phyloP scores from a whole-genome alignment of 352 stramenopile genomes.

The Saprolegnia parasitica region DNA sequence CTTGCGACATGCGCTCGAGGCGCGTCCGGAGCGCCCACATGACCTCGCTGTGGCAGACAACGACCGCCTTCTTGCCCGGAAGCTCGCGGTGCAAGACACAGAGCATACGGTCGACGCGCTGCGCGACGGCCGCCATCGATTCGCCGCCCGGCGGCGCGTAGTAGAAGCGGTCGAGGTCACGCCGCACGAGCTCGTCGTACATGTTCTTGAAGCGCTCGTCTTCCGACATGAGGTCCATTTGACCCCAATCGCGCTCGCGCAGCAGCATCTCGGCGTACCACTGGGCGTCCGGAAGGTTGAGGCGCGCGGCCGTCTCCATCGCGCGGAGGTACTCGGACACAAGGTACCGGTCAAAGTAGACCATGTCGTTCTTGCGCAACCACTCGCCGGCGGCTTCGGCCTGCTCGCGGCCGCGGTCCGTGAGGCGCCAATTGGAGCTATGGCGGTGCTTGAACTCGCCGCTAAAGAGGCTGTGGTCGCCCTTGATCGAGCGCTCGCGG shows the following conservation, averaged over 20 bases:
- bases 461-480: conserved; percentile 80
- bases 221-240: conserved; percentile 88
- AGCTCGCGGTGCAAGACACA: conserved; percentile 77
- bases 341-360: conserved; percentile 79
- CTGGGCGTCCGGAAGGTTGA: conserved; percentile 61
- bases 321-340: conserved; percentile 84
- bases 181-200: conserved; percentile 77
- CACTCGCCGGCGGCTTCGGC: conserved; percentile 71
- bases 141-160: conserved; percentile 79
- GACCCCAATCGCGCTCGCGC: conserved; percentile 82
- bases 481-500: conserved; percentile 69
- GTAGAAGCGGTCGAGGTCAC: conserved; percentile 83
- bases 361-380: conserved; percentile 71
- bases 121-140: conserved; percentile 72
- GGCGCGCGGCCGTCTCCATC: conserved; percentile 78
- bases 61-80: conserved; percentile 68
- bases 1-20: conserved; percentile 83
- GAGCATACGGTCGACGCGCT: conserved; percentile 75
- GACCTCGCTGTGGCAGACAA: conserved; percentile 84
- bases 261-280: conserved; percentile 88
- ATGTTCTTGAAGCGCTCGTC: conserved; percentile 84
- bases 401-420: conserved; percentile 70
- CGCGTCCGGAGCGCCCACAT: conserved; percentile 87
- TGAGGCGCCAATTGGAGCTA: conserved; percentile 83
- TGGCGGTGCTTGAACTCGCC: conserved; percentile 88